Evolutionary conservation across 306 rosid genomes (phyloP), one percentile per base, ranked within the genome.

Genomic region (Spatholobus suberectus): DNA sequence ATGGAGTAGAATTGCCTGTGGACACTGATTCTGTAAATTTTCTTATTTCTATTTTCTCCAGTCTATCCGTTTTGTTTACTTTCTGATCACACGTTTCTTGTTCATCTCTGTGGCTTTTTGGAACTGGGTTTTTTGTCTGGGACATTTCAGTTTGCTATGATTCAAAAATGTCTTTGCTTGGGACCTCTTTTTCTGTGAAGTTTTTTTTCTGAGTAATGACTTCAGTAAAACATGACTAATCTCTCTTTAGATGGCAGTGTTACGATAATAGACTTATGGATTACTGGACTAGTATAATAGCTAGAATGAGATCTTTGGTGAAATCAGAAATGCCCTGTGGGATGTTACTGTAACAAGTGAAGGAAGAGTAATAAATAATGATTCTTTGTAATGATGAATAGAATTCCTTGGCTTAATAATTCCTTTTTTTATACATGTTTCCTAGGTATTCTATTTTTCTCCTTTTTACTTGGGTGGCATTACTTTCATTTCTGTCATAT

Each of bases 291-390:
- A 29, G 74, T 46, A 26, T 76, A 24, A 38, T 75, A 58, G 57
- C 40, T 77, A 17, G 73, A 32, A 77, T 43, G 71, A 59, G 49
- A 34, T 63, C 62, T 65, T 77, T 34, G 63, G 44, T 41, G 27
- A 59, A n/a, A 52, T 52, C 59, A 52, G 24, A 18, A 41, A 61
- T 41, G 59, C 81, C 27, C 15, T 66, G 38, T 78, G 18, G 54
- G 38, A 47, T 49, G 67, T 66, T 65, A 38, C 51, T 47, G 18
- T 23, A 52, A 65, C 66, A 47, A 21, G 26, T 49, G 44, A 49
- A 32, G 77, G 77, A n/a, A 72, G 17, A 51, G 20, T 17, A 75
- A 32, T 43, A 47, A 61, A 46, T 62, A 9, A 27, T 27, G 9
- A 26, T 62, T 35, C 2, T 49, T 47, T 65, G 37, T 14, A 24